Percentiles rank a stretch among this genome's conserved stretches.
These are phyloP conservation scores for Fusarium equiseti DNA, from an alignment of 2,329 filamentous ascomycete genomes.

Conservation along the genomic window DNA sequence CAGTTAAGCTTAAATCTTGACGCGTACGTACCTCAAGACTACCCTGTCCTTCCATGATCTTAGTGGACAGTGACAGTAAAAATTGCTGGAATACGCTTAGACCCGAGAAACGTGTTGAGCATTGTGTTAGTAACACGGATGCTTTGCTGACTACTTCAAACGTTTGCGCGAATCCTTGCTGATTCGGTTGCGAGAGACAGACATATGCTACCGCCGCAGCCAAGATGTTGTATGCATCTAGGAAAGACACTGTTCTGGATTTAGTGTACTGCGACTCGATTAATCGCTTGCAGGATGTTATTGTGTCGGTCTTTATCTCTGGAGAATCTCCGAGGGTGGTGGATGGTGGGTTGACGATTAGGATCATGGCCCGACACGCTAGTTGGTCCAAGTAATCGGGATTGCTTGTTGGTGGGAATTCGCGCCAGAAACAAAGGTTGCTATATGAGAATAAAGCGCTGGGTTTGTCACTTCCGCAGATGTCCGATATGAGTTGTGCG, in stretches of 20 bases:
- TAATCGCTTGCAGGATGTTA: constrained; percentile 13
- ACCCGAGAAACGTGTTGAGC: constrained; percentile 14
- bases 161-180: constrained; percentile 8
- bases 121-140: constrained; percentile 16
- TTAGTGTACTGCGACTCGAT: constrained; percentile 16
- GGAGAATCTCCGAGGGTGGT: not conserved
- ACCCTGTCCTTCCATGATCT: constrained; percentile 9
- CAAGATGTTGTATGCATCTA: constrained; percentile 26
- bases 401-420: not conserved
- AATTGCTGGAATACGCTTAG: constrained; percentile 21
- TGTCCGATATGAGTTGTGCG: constrained; percentile 13
- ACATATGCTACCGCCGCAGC: constrained; percentile 18
- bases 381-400: constrained; percentile 11
- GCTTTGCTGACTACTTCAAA: constrained; percentile 34
- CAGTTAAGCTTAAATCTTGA: not conserved
- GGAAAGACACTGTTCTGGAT: constrained; percentile 6
- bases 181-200: not conserved
- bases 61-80: constrained; percentile 6
- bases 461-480: accelerated
- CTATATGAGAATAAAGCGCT: constrained; percentile 9
- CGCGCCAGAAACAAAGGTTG: constrained; percentile 28
- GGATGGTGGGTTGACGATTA: not conserved
- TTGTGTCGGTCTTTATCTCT: constrained; percentile 1
- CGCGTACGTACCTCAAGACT: not conserved
- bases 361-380: constrained; percentile 9